Evolutionary conservation across 441 rosid species (phyloP).

Genomic region (Populus trichocarpa): DNA sequence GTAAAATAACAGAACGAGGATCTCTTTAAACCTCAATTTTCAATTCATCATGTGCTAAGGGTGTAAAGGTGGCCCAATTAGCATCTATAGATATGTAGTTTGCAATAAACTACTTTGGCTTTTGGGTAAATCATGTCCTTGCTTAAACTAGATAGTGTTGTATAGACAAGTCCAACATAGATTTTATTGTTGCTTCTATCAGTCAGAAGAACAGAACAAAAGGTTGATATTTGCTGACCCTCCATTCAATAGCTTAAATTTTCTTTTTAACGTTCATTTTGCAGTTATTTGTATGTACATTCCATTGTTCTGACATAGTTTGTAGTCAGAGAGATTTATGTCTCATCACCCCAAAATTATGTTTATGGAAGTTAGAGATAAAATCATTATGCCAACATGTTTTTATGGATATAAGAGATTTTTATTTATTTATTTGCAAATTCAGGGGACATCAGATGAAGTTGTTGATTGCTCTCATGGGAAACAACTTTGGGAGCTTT

Average conservation of each 20-base stretch:
- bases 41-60: neutral
- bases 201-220: neutral
- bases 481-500: conserved; percentile 77
- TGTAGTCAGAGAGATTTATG: neutral
- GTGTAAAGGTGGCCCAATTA: neutral
- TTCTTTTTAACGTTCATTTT: neutral
- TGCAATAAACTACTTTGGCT: neutral
- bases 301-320: neutral
- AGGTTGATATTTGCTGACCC: neutral
- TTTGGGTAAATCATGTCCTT: neutral
- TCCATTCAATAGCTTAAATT: neutral
- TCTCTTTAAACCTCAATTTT: neutral
- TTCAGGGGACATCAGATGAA: conserved; percentile 89
- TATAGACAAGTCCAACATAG: neutral
- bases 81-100: neutral
- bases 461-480: conserved; percentile 92
- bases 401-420: neutral
- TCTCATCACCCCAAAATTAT: neutral
- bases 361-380: conserved; percentile 2
- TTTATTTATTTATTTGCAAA: neutral
- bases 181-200: neutral
- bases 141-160: neutral
- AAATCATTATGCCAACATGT: neutral
- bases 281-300: neutral
- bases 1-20: neutral